Conservation (phyloP, 148 eudicot species). For the Polygonum maritimum region DNA sequence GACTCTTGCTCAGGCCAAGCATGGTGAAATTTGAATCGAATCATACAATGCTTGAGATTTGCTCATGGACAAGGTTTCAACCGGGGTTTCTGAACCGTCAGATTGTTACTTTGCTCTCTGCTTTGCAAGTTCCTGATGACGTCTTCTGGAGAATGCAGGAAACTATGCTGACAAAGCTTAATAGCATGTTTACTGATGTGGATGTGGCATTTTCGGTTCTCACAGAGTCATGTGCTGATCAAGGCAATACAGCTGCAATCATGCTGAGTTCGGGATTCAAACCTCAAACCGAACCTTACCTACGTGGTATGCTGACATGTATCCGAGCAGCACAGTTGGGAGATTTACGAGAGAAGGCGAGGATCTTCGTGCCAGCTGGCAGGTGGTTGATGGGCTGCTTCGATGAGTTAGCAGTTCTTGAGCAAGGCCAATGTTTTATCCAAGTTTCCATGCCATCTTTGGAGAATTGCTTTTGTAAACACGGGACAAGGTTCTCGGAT, state of each 20-base stretch:
- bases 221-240: conserved; percentile 64
- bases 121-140: conserved; percentile 55
- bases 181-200: conserved; percentile 45
- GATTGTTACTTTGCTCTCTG: conserved; percentile 65
- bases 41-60: conserved; percentile 65
- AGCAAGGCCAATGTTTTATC: conserved; percentile 78
- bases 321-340: conserved; percentile 74
- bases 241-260: conserved; percentile 75
- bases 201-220: conserved; percentile 69
- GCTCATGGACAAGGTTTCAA: conserved; percentile 87
- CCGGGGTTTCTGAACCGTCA: conserved; percentile 85
- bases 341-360: conserved; percentile 63
- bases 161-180: conserved; percentile 50
- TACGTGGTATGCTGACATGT: conserved; percentile 69
- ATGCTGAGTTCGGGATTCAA: conserved; percentile 85
- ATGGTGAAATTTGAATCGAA: conserved; percentile 73
- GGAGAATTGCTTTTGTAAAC: conserved; percentile 58
- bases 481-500: conserved; percentile 56
- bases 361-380: conserved; percentile 70
- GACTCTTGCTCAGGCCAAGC: conserved; percentile 51
- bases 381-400: conserved; percentile 94
- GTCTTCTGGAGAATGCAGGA: conserved; percentile 76
- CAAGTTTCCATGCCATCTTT: conserved; percentile 68
- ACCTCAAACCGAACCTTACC: conserved; percentile 74
- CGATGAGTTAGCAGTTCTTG: conserved; percentile 66